phyloP scores from a whole-genome alignment of 1,139 yeast species.

The Pichia sp. region DNA sequence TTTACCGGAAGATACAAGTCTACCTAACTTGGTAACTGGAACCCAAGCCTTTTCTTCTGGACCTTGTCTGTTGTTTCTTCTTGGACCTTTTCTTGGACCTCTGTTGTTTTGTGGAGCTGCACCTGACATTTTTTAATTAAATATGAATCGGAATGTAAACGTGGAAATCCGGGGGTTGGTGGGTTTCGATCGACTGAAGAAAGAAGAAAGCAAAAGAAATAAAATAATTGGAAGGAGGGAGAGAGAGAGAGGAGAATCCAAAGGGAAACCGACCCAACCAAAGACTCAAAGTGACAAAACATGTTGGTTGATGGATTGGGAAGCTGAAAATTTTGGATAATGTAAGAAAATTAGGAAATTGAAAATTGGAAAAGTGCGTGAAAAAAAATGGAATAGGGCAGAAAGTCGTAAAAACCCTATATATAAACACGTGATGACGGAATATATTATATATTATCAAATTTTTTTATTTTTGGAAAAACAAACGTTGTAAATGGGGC shows the following conservation, averaged over 20 bases:
- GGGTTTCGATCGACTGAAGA: slow-evolving; percentile 70
- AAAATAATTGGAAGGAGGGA: neutral
- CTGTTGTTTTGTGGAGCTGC: slow-evolving; percentile 40
- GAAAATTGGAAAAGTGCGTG: neutral
- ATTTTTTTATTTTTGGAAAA: neutral
- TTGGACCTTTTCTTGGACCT: slow-evolving; percentile 52
- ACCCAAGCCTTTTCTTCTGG: slow-evolving; percentile 98
- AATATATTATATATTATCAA: no score
- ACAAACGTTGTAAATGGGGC: neutral
- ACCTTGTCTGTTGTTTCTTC: slow-evolving; percentile 62
- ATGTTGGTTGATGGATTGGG: neutral
- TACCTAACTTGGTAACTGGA: slow-evolving; percentile 99
- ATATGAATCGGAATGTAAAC: slow-evolving; percentile 54
- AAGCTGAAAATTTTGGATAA: neutral
- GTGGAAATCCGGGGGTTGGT: slow-evolving; percentile 90
- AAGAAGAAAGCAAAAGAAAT: neutral
- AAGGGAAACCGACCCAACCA: neutral
- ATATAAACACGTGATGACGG: no score
- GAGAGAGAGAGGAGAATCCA: neutral
- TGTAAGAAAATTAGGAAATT: neutral
- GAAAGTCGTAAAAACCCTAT: no score
- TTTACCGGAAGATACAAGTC: slow-evolving; percentile 99
- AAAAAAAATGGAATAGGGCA: no score
- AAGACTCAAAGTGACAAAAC: neutral
- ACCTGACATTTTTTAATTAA: slow-evolving; percentile 46